Evolutionary conservation across 2,329 filamentous ascomycete genomes (phyloP).

Genomic region (Neonectria neomacrospora): DNA sequence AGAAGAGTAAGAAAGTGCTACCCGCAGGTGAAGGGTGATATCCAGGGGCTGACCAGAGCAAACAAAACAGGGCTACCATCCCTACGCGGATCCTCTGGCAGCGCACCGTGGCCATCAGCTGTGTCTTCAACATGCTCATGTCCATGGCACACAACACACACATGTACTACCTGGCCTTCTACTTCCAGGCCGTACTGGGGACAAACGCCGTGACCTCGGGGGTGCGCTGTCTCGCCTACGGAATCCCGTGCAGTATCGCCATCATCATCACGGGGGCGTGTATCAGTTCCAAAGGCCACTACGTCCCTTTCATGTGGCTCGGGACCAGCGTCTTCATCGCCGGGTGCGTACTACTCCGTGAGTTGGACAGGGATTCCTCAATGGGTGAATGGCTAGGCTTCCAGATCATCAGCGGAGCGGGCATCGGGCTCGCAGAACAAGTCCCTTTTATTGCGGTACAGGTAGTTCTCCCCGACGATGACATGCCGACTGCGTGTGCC

Average conservation of each 20-base stretch:
- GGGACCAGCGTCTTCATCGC: conserved; percentile 31
- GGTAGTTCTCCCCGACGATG: conserved; percentile 52
- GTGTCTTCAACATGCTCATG: conserved; percentile 34
- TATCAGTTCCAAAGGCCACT: conserved; percentile 31
- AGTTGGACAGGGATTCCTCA: conserved; percentile 46
- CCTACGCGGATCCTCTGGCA: conserved; percentile 31
- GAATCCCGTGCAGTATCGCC: conserved; percentile 26
- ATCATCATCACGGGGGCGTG: conserved; percentile 28
- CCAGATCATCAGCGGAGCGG: conserved; percentile 55
- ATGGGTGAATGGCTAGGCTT: conserved; percentile 56
- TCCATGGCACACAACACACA: conserved; percentile 39
- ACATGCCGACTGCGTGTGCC: conserved; percentile 57
- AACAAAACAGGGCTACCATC: conserved; percentile 13
- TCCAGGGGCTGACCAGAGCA: conserved; percentile 5
- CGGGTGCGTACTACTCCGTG: conserved; percentile 29
- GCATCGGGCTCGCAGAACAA: conserved; percentile 56
- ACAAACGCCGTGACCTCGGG: conserved; percentile 31
- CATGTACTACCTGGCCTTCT: conserved; percentile 34
- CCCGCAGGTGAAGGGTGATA: neutral
- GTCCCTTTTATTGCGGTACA: conserved; percentile 56
- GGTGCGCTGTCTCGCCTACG: conserved; percentile 33
- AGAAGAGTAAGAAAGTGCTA: conserved; percentile 17
- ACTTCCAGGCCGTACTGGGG: conserved; percentile 41
- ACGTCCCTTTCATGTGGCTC: conserved; percentile 39
- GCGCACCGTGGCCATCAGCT: conserved; percentile 29